Percentiles rank a stretch among this genome's conserved stretches.
phyloP scores from a whole-genome alignment of 805 yeast genomes.

The Kuraishia piskuri region DNA sequence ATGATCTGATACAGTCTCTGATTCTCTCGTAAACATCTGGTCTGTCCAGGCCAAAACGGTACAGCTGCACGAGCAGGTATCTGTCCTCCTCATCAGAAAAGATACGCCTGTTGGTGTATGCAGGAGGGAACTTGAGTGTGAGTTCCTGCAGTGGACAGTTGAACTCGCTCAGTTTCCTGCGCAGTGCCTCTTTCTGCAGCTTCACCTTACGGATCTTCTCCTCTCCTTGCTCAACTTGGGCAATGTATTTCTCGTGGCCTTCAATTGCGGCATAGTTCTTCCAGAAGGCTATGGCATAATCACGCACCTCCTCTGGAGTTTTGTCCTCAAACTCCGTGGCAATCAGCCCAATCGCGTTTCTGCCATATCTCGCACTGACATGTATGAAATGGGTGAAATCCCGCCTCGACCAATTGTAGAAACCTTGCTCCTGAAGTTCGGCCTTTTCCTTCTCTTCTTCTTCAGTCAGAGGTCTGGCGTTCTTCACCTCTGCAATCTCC shows the following conservation, averaged over 20 bases:
- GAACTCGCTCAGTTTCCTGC: conserved; percentile 65
- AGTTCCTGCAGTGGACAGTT: conserved; percentile 75
- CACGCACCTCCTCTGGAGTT: conserved; percentile 67
- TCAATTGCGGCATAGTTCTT: conserved; percentile 67
- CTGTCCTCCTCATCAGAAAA: conserved; percentile 89
- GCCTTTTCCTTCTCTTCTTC: conserved; percentile 65
- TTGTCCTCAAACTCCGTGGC: conserved; percentile 79
- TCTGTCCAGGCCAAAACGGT: conserved; percentile 72
- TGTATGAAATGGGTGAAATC: conserved; percentile 81
- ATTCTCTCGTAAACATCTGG: conserved; percentile 74
- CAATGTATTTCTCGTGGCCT: conserved; percentile 76
- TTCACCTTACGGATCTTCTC: conserved; percentile 59
- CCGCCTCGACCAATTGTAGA: conserved; percentile 73
- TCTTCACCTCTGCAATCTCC: conserved; percentile 65
- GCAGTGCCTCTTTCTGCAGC: conserved; percentile 70
- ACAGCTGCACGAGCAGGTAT: conserved; percentile 71
- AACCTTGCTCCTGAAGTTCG: conserved; percentile 58
- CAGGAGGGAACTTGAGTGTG: conserved; percentile 57
- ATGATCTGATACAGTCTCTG: conserved; percentile 61
- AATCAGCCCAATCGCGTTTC: conserved; percentile 62
- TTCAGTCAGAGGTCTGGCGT: conserved; percentile 73
- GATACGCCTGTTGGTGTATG: conserved; percentile 51
- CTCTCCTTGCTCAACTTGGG: conserved; percentile 84
- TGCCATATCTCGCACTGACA: conserved; percentile 69
- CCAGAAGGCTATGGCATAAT: conserved; percentile 82